These are phyloP conservation scores for Eucalyptus victrix DNA, from an alignment of 345 rosid species.

Conservation along the genomic window DNA sequence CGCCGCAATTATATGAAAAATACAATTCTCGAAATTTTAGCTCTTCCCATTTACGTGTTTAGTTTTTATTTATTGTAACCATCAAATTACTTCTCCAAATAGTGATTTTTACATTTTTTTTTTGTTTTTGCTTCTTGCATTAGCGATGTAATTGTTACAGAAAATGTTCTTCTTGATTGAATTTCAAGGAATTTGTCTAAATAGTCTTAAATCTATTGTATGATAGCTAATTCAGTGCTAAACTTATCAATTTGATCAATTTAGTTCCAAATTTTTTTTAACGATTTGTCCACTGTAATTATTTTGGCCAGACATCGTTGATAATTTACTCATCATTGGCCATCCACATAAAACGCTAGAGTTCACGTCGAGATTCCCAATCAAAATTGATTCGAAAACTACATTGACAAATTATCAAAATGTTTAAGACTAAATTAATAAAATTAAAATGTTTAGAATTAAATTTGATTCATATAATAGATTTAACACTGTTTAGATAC, in stretches of 20 bases:
- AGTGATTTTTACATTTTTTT: background rate
- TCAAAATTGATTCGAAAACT: background rate
- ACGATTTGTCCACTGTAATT: no score
- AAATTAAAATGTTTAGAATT: background rate
- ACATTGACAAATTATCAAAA: background rate
- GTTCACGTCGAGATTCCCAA: rapidly evolving
- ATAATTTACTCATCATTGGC: background rate
- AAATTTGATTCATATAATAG: no score
- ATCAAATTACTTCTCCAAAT: background rate
- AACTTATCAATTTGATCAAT: background rate
- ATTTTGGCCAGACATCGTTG: rapidly evolving
- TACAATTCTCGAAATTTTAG: background rate
- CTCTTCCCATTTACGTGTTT: background rate
- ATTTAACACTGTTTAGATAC: background rate
- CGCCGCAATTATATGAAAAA: background rate
- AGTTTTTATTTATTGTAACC: background rate
- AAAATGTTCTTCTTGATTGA: background rate
- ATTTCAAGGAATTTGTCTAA: background rate
- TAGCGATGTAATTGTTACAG: background rate
- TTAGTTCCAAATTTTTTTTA: rapidly evolving
- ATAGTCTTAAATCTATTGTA: no score
- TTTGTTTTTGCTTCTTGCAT: background rate
- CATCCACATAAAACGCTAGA: rapidly evolving
- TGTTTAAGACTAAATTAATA: rapidly evolving
- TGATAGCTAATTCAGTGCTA: rapidly evolving